phyloP scores from a whole-genome alignment of 306 rosid species.

The Aeschynomene evenia region DNA sequence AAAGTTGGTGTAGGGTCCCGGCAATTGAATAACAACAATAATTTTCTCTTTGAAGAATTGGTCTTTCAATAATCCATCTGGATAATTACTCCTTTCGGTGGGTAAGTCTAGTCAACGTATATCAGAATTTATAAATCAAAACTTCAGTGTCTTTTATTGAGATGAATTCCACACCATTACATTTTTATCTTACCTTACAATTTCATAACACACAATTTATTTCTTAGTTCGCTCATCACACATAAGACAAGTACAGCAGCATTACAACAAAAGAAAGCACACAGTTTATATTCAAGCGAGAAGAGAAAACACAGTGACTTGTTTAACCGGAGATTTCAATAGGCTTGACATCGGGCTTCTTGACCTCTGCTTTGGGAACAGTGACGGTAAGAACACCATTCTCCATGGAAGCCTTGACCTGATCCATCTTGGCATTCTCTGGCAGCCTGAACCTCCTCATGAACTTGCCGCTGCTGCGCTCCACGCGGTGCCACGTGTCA shows the following conservation, averaged over 20 bases:
- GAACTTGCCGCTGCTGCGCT: constrained; percentile 42
- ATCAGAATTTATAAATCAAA: too few species aligned
- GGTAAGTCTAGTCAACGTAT: too few species aligned
- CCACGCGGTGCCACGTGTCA: constrained; percentile 35
- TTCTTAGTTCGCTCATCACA: neutral
- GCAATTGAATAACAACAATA: too few species aligned
- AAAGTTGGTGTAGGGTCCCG: too few species aligned
- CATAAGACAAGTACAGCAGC: neutral
- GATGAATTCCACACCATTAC: neutral
- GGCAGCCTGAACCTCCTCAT: constrained; percentile 36
- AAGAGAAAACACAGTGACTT: too few species aligned
- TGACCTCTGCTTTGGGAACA: constrained; percentile 20
- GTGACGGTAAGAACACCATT: constrained; percentile 38
- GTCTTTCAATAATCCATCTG: too few species aligned
- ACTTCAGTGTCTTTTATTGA: too few species aligned
- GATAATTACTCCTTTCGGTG: too few species aligned
- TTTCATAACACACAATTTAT: neutral
- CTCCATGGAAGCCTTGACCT: constrained; percentile 32
- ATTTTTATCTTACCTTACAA: neutral
- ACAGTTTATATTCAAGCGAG: neutral
- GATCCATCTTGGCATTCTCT: constrained; percentile 23
- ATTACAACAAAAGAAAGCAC: neutral
- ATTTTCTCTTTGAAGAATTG: too few species aligned
- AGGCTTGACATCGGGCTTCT: constrained; percentile 24
- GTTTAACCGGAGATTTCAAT: constrained; percentile 22